Evolutionary conservation across 768 basidiomycete species (phyloP), one percentile per base, ranked within the genome.

Genomic region (Brasilioporus rufonigricans): DNA sequence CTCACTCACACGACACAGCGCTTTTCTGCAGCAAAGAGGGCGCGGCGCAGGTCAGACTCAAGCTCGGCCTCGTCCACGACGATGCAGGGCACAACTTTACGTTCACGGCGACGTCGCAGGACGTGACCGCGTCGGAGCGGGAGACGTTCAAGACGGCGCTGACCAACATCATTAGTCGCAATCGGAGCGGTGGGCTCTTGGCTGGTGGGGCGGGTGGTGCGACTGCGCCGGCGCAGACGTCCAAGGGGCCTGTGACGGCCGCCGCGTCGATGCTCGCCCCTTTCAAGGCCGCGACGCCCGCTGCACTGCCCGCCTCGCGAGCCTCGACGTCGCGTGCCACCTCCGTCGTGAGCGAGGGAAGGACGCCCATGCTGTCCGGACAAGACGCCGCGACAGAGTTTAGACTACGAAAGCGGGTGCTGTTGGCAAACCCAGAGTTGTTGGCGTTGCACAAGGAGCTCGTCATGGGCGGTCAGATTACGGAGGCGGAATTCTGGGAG

Each of bases 401-500:
- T 63, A 80, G 82, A 39, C 73, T 93, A 23, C 78, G 91, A 46
- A 91, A 91, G 70, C 83, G 83, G 52, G 89, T 97, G 2, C 77
- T 98, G 24, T 66, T 91, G 64, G 82, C 82, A 67, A 86, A 87
- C 58, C 82, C 88, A 1, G 91, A 92, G 54, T 78, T 98, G 51
- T 86, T 85, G 19, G 70, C 82, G 12, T 75, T 99, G 41, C 95
- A 98, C 70, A 84, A 85, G 36, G 91, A 96, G 46, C 82, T 98
- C 56, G 97, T 98, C 44, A 83, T 91, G 71, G 77, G 77, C 27
- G 85, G 87, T 11, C 87, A 91, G 59, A 89, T 99, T 29, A 88
- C 87, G 1, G 95, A 98, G 71, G 81, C 84, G 0, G 97, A 99
- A 61, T 99, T 98, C 70, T 98, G 97, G 97, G 93, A 94, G 57